These are phyloP conservation scores for Pseudozyma flocculosa DNA, from an alignment of 1,284 basidiomycete species.

Conservation along the genomic window DNA sequence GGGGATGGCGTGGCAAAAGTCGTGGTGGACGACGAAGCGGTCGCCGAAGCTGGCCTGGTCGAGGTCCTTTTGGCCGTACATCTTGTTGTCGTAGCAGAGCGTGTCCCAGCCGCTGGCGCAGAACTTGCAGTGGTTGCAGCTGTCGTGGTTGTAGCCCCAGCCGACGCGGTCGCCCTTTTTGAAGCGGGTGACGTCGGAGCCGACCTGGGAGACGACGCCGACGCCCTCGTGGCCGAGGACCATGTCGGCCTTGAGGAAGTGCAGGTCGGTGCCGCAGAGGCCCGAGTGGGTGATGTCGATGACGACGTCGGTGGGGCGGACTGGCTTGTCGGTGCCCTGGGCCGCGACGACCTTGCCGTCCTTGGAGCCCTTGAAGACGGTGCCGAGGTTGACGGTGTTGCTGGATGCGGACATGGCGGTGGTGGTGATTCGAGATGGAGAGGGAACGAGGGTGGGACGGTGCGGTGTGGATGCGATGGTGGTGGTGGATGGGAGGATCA, in stretches of 20 bases:
- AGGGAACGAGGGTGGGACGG: no score
- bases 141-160: conserved; percentile 52
- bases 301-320: conserved; percentile 40
- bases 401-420: background rate
- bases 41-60: conserved; percentile 53
- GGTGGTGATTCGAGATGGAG: background rate
- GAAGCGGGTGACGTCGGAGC: conserved; percentile 33
- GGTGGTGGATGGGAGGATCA: no score
- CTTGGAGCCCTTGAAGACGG: conserved; percentile 46
- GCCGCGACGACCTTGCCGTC: conserved; percentile 48
- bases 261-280: conserved; percentile 51
- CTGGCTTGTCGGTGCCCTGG: conserved; percentile 20
- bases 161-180: conserved; percentile 52
- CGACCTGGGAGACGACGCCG: conserved; percentile 50
- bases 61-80: conserved; percentile 42
- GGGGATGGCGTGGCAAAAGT: conserved; percentile 50
- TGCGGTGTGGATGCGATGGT: no score
- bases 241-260: conserved; percentile 45
- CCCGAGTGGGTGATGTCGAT: conserved; percentile 54
- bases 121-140: conserved; percentile 46
- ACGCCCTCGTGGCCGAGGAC: conserved; percentile 54
- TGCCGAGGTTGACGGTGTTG: conserved; percentile 36
- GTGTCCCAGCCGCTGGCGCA: conserved; percentile 48
- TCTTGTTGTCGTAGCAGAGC: conserved; percentile 41
- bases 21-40: conserved; percentile 44